Conservation (phyloP, 2,329 filamentous ascomycete species). For the Aureobasidium pullulans region DNA sequence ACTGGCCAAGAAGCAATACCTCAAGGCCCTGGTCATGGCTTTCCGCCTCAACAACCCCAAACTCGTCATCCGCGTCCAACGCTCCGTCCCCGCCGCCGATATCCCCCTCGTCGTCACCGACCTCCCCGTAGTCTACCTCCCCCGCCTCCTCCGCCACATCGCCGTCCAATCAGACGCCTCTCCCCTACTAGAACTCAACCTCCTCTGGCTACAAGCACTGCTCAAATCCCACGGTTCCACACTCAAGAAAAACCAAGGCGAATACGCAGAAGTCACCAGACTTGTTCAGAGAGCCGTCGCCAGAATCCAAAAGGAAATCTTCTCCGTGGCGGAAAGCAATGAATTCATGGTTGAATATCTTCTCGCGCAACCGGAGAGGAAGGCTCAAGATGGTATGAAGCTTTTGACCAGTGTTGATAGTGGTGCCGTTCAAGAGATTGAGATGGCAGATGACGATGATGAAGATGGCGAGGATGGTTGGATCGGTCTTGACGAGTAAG, state of each 20-base stretch:
- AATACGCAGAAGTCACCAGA: conserved; percentile 76
- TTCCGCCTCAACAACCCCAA: conserved; percentile 87
- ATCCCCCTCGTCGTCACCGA: conserved; percentile 71
- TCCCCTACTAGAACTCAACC: conserved; percentile 89
- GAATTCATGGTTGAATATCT: conserved; percentile 84
- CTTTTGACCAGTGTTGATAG: background rate
- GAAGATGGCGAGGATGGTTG: conserved; percentile 13
- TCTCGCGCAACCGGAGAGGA: conserved; percentile 30
- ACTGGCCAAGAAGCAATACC: conserved; percentile 69
- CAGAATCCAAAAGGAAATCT: conserved; percentile 74
- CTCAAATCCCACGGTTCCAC: conserved; percentile 78
- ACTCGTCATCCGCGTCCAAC: conserved; percentile 78
- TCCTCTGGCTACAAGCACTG: conserved; percentile 80
- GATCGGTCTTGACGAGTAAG: conserved; percentile 13
- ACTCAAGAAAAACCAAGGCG: conserved; percentile 71
- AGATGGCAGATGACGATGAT: conserved; percentile 11
- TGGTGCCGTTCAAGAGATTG: conserved; percentile 1
- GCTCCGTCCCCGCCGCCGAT: conserved; percentile 67
- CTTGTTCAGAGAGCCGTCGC: conserved; percentile 73
- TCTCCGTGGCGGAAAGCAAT: conserved; percentile 79
- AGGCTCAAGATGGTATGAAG: background rate
- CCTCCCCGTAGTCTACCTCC: conserved; percentile 78
- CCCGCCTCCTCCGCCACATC: conserved; percentile 77
- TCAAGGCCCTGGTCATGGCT: conserved; percentile 92
- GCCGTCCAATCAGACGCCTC: conserved; percentile 81